These are phyloP conservation scores for Arabidopsis thaliana DNA, from an alignment of 345 rosid genomes.

Conservation along the genomic window TAIR10.1 NC_003070.9:6667001-6667500, in stretches of 20 bases:
- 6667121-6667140: constrained; percentile 56
- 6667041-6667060: constrained; percentile 82
- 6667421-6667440: constrained; percentile 65
- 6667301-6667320: constrained; percentile 66
- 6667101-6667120: constrained; percentile 59
- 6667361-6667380: constrained; percentile 81
- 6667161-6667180: constrained; percentile 58
- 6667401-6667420: constrained; percentile 52
- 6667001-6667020: constrained; percentile 59
- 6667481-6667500: constrained; percentile 58
- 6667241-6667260: constrained; percentile 68
- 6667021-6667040: constrained; percentile 68
- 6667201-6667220: constrained; percentile 51
- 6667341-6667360: constrained; percentile 73
- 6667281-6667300: constrained; percentile 66
- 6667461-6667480: constrained; percentile 81
- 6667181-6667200: constrained; percentile 66
- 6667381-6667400: constrained; percentile 56
- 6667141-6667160: constrained; percentile 66
- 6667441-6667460: constrained; percentile 73
- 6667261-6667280: constrained; percentile 75
- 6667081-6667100: constrained; percentile 53
- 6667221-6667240: constrained; percentile 56
- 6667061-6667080: constrained; percentile 63
- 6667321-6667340: constrained; percentile 62